phyloP scores from a whole-genome alignment of 345 rosid species.

The Moricandia arvensis region DNA sequence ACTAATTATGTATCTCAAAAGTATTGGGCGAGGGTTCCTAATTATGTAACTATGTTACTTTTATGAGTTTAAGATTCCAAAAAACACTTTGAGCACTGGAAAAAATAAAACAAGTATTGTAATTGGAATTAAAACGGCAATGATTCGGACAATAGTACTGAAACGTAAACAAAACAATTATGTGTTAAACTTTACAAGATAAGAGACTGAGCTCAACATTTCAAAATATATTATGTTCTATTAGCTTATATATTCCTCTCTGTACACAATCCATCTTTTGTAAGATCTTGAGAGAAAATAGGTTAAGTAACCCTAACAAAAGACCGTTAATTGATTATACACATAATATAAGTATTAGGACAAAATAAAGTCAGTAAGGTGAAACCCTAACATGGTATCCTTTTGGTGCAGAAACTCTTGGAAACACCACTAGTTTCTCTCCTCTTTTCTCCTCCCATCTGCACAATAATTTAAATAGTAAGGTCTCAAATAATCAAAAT shows the following conservation, averaged over 20 bases:
- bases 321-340: conserved; percentile 10
- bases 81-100: background rate
- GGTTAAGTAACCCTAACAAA: conserved; percentile 20
- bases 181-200: conserved; percentile 11
- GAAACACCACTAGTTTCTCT: conserved; percentile 68
- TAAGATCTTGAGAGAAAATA: conserved; percentile 26
- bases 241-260: background rate
- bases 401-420: conserved; percentile 93
- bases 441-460: conserved; percentile 95
- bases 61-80: background rate
- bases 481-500: background rate
- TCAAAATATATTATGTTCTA: background rate
- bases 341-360: conserved; percentile 18
- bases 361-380: conserved; percentile 39
- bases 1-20: too few species aligned
- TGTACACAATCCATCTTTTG: conserved; percentile 14
- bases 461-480: conserved; percentile 31
- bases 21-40: too few species aligned
- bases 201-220: conserved; percentile 21
- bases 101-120: background rate
- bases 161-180: background rate
- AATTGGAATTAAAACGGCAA: background rate
- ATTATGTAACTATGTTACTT: background rate
- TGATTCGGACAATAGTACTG: background rate
- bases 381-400: conserved; percentile 79